Evolutionary conservation across 805 yeast genomes (phyloP).

Genomic region (Wickerhamomyces chambardii): DNA sequence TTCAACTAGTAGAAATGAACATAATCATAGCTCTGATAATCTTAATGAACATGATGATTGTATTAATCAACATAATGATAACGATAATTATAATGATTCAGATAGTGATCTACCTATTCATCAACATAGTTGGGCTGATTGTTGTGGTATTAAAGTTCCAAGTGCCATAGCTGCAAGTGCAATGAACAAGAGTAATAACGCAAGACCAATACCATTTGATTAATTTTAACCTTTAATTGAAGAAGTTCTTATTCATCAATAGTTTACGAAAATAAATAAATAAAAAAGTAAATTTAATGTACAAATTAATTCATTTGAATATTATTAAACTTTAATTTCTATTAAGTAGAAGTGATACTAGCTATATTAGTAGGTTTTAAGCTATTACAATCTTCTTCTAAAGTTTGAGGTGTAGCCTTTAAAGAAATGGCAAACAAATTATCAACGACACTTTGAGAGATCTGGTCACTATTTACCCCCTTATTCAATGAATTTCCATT

Average conservation of each 20-base stretch:
- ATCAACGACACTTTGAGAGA: conserved; percentile 15
- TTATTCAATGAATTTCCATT: too few relatives aligned
- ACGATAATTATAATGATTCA: conserved; percentile 16
- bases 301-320: too few relatives aligned
- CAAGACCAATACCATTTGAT: conserved; percentile 58
- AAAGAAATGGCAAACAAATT: conserved; percentile 16
- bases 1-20: conserved; percentile 23
- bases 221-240: conserved; percentile 16
- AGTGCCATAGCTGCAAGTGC: conserved; percentile 90
- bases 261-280: too few relatives aligned
- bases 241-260: too few relatives aligned
- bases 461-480: neutral
- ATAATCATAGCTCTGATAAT: too few relatives aligned
- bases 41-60: conserved; percentile 19
- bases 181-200: conserved; percentile 25
- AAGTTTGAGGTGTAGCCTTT: conserved; percentile 9
- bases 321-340: too few relatives aligned
- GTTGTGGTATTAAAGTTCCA: conserved; percentile 95
- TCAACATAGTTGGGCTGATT: conserved; percentile 83
- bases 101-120: conserved; percentile 23
- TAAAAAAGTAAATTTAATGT: too few relatives aligned
- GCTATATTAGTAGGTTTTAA: too few relatives aligned
- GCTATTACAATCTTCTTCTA: conserved; percentile 10
- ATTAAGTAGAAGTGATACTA: too few relatives aligned
- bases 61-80: conserved; percentile 31